Conservation (phyloP, 2,329 filamentous ascomycete species). For the Peltaster fructicola region DNA sequence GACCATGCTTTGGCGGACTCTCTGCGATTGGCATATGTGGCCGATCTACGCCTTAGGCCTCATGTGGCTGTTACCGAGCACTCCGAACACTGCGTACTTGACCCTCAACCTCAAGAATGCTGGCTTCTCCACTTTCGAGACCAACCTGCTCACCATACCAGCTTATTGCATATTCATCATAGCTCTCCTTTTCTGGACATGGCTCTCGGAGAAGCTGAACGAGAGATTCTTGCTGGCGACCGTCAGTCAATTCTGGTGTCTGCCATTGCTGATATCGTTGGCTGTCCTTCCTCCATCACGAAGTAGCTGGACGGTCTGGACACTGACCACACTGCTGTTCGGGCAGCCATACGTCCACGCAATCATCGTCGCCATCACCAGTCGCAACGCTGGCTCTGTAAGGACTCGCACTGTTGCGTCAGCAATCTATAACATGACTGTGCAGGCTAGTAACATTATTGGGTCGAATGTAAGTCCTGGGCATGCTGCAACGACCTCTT, state of each 20-base stretch:
- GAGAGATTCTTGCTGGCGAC: constrained; percentile 33
- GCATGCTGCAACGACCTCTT: not conserved
- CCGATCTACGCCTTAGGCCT: constrained; percentile 8
- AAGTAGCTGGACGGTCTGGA: constrained; percentile 21
- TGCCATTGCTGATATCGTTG: constrained; percentile 23
- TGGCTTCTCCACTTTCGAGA: constrained; percentile 25
- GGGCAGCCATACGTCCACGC: constrained; percentile 32
- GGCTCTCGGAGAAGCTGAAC: constrained; percentile 32
- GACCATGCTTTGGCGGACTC: constrained; percentile 30
- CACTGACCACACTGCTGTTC: constrained; percentile 21
- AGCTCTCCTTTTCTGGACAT: constrained; percentile 31
- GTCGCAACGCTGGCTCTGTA: constrained; percentile 44
- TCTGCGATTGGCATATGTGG: constrained; percentile 42
- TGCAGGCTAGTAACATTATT: constrained; percentile 24
- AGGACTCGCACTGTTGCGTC: constrained; percentile 44
- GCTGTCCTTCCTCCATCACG: constrained; percentile 17
- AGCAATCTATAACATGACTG: constrained; percentile 41
- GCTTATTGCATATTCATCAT: constrained; percentile 35
- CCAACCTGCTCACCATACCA: constrained; percentile 25
- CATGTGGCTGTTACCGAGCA: constrained; percentile 12
- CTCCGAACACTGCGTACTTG: constrained; percentile 21
- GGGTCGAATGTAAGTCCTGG: constrained; percentile 11
- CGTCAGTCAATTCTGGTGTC: constrained; percentile 23
- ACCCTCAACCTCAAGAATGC: constrained; percentile 11
- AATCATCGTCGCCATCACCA: constrained; percentile 42